These are phyloP conservation scores for Colletotrichum theobromicola DNA, from an alignment of 2,329 filamentous ascomycete genomes.

Conservation along the genomic window DNA sequence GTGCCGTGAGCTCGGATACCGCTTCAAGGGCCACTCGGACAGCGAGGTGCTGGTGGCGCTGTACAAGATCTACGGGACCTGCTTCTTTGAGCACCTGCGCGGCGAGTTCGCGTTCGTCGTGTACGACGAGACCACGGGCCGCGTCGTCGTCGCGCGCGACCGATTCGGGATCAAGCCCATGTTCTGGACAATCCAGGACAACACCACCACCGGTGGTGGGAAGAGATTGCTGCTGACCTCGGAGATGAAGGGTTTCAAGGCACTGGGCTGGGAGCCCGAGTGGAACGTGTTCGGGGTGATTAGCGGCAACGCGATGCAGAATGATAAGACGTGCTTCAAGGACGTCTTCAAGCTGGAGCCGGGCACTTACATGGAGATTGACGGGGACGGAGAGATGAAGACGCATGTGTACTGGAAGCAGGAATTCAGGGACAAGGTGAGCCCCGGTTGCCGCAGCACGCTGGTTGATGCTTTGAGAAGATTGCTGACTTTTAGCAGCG, in stretches of 20 bases:
- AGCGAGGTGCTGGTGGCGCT: constrained; percentile 59
- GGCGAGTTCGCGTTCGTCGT: constrained; percentile 61
- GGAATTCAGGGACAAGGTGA: constrained; percentile 56
- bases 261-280: constrained; percentile 54
- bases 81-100: constrained; percentile 45
- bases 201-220: constrained; percentile 29
- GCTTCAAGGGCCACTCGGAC: constrained; percentile 52
- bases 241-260: constrained; percentile 59
- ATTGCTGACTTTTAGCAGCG: constrained; percentile 21
- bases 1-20: constrained; percentile 41
- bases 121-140: constrained; percentile 46
- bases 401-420: constrained; percentile 57
- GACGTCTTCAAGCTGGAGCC: constrained; percentile 49
- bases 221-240: constrained; percentile 51
- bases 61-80: constrained; percentile 51
- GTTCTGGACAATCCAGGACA: constrained; percentile 48
- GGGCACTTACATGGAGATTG: constrained; percentile 46
- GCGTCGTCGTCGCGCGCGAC: constrained; percentile 55
- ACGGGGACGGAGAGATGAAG: constrained; percentile 37
- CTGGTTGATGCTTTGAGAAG: background rate
- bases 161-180: constrained; percentile 64
- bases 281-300: constrained; percentile 56
- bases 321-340: constrained; percentile 52
- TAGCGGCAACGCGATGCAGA: constrained; percentile 47
- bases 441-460: background rate